Evolutionary conservation across 2,329 filamentous ascomycete species (phyloP).

Genomic region (Phaeomoniella chlamydospora): DNA sequence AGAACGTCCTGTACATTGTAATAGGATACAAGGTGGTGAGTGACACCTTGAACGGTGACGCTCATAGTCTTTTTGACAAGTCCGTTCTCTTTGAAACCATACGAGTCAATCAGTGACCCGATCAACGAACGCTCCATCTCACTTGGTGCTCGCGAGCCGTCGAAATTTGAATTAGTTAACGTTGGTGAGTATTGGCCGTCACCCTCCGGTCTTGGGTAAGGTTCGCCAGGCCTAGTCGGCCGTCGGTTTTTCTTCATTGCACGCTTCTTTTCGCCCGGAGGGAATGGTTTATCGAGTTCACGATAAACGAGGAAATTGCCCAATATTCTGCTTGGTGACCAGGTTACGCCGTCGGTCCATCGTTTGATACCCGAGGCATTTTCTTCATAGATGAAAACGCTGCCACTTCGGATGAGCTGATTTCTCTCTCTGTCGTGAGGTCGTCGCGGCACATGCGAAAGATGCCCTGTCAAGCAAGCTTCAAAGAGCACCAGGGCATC

Average conservation of each 20-base stretch:
- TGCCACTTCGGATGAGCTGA: conserved; percentile 66
- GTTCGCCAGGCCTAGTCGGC: conserved; percentile 36
- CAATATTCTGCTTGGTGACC: conserved; percentile 78
- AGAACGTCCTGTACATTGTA: conserved; percentile 73
- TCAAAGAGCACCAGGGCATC: conserved; percentile 74
- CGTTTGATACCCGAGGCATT: conserved; percentile 81
- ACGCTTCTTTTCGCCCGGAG: conserved; percentile 71
- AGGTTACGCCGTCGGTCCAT: conserved; percentile 84
- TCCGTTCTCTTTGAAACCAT: conserved; percentile 69
- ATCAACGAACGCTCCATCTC: conserved; percentile 47
- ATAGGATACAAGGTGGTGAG: conserved; percentile 79
- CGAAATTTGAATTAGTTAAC: conserved; percentile 16
- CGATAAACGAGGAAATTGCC: conserved; percentile 78
- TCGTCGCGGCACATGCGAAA: conserved; percentile 65
- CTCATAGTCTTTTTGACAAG: conserved; percentile 90
- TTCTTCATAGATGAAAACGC: conserved; percentile 85
- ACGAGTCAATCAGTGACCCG: conserved; percentile 78
- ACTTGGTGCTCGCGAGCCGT: conserved; percentile 23
- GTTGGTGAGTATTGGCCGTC: conserved; percentile 23
- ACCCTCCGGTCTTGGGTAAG: conserved; percentile 26
- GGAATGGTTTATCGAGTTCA: conserved; percentile 63
- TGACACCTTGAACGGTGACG: conserved; percentile 56
- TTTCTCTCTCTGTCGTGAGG: conserved; percentile 74
- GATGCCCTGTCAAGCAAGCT: conserved; percentile 53
- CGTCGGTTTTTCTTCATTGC: conserved; percentile 55